Evolutionary conservation across 2,329 filamentous ascomycete genomes (phyloP).

Genomic region (Dothistroma pini): DNA sequence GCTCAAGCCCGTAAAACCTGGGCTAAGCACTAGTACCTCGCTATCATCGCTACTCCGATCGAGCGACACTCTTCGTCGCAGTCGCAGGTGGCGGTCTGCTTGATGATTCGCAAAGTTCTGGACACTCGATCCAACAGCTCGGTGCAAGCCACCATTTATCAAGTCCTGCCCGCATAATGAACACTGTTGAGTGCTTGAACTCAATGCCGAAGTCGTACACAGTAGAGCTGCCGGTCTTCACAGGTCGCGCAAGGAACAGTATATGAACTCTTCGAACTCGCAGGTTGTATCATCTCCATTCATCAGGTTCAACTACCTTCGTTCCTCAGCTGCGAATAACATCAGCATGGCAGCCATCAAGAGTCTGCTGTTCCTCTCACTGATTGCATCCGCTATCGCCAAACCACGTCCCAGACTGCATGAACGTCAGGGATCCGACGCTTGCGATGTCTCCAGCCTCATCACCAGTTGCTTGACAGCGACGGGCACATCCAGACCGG

Average conservation of each 20-base stretch:
- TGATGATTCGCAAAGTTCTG: constrained; percentile 12
- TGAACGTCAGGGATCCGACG: not conserved
- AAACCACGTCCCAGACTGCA: constrained; percentile 2
- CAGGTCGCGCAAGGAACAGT: not conserved
- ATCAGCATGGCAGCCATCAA: constrained; percentile 7
- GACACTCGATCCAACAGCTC: constrained; percentile 3
- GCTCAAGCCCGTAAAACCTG: not conserved
- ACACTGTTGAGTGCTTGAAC: not conserved
- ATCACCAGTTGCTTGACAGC: not conserved
- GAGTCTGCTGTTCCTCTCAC: constrained; percentile 5
- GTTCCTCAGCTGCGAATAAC: not conserved
- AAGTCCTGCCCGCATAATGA: constrained; percentile 6
- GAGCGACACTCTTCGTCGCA: not conserved
- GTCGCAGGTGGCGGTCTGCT: not conserved
- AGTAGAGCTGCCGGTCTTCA: not conserved
- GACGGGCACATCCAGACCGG: not conserved
- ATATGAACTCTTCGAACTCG: constrained; percentile 7
- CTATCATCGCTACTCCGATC: not conserved
- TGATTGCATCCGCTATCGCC: constrained; percentile 6
- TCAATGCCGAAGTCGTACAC: not conserved
- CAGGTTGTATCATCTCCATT: not conserved
- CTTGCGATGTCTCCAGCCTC: too few relatives aligned
- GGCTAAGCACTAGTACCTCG: not conserved
- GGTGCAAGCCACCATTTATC: constrained; percentile 5
- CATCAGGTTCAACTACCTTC: constrained; percentile 2